Conservation (phyloP, 345 rosid genomes). For the Gossypium longicalyx region DNA sequence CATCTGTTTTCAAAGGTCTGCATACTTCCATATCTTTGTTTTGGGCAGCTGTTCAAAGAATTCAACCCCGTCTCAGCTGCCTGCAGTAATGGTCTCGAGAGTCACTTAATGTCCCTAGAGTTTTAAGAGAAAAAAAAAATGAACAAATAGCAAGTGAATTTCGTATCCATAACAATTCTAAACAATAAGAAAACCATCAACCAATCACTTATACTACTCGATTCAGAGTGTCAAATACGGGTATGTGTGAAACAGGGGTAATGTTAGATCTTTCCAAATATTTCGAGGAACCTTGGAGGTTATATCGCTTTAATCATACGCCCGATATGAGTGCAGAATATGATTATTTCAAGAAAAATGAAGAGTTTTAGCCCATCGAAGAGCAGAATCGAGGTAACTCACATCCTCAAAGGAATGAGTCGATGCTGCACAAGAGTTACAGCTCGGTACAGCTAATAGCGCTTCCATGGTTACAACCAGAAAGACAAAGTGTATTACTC, state of each 20-base stretch:
- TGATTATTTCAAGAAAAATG: not conserved
- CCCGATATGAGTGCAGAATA: not conserved
- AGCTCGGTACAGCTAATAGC: not conserved
- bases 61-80: constrained; percentile 4
- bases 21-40: constrained; percentile 13
- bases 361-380: not conserved
- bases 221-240: not conserved
- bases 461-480: not conserved
- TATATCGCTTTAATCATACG: too few species aligned
- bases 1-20: constrained; percentile 36
- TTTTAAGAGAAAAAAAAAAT: not conserved
- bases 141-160: not conserved
- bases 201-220: not conserved
- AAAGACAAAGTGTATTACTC: not conserved
- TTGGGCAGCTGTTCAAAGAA: not conserved
- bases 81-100: not conserved
- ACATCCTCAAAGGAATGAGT: not conserved
- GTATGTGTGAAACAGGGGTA: too few species aligned
- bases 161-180: not conserved
- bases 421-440: not conserved
- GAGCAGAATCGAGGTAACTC: not conserved
- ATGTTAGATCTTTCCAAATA: not conserved
- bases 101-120: constrained; percentile 10
- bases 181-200: not conserved
- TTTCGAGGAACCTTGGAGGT: not conserved